Percentiles rank a stretch among this genome's conserved stretches.
These are phyloP conservation scores for Bothriochloa decipiens DNA, from an alignment of 176 grass and related monocot genomes.

Conservation along the genomic window DNA sequence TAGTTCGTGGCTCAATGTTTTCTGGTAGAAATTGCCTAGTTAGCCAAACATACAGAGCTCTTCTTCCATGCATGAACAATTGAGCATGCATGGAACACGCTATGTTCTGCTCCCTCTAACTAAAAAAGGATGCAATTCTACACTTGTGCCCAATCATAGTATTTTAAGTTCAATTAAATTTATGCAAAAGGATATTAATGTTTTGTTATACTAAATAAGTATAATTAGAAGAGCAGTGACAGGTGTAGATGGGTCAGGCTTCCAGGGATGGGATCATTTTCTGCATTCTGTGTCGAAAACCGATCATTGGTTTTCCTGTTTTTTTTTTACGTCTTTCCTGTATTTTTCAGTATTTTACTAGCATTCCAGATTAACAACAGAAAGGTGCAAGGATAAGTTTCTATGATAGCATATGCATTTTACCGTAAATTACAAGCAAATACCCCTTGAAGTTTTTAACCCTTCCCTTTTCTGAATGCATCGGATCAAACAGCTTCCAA, in stretches of 20 bases:
- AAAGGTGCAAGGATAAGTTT: not conserved
- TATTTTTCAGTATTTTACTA: constrained; percentile 7
- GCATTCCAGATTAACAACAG: not conserved
- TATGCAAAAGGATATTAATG: not conserved
- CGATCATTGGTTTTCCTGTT: not conserved
- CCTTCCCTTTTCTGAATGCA: constrained; percentile 31
- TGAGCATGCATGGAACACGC: not conserved
- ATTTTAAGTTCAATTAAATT: not conserved
- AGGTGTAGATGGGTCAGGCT: not conserved
- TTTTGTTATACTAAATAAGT: not conserved
- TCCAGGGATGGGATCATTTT: not conserved
- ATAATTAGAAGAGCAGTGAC: not conserved
- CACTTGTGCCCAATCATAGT: not conserved
- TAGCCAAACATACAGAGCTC: not conserved
- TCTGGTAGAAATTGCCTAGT: not conserved
- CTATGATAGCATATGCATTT: not conserved
- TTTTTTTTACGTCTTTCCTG: not conserved
- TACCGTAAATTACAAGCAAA: not conserved
- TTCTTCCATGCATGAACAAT: not conserved
- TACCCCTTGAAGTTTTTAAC: constrained; percentile 26
- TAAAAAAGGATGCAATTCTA: not conserved
- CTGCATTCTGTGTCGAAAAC: not conserved
- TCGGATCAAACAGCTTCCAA: constrained; percentile 65
- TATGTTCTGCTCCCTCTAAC: not conserved
- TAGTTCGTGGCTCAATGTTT: not conserved